Conservation (phyloP, 495 filamentous ascomycete species). For the Penicillium coprophilum region DNA sequence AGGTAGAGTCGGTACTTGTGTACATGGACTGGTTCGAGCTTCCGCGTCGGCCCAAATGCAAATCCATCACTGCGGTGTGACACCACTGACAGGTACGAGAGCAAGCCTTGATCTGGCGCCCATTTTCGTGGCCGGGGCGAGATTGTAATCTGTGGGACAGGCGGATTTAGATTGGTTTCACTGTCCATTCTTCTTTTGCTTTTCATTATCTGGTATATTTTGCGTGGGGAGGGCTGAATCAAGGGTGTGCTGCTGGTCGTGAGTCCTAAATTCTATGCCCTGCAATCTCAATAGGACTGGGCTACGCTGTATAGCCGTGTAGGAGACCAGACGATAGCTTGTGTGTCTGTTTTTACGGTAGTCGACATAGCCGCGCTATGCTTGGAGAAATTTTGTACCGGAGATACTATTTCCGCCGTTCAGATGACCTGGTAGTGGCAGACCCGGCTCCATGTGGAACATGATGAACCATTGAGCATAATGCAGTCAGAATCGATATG, state of each 20-base stretch:
- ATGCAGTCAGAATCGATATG: slow-evolving; percentile 6
- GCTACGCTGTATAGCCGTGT: background rate
- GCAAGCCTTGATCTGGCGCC: slow-evolving; percentile 20
- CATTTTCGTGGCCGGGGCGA: slow-evolving; percentile 14
- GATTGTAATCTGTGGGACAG: slow-evolving; percentile 26
- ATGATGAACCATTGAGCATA: slow-evolving; percentile 6
- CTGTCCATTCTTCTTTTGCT: background rate
- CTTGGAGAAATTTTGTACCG: background rate
- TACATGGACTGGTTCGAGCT: slow-evolving; percentile 18
- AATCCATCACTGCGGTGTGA: slow-evolving; percentile 28
- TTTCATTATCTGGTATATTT: background rate
- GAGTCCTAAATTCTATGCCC: background rate
- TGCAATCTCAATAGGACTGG: slow-evolving; percentile 5
- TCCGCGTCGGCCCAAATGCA: slow-evolving; percentile 21
- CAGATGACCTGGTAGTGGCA: slow-evolving; percentile 24
- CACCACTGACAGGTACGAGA: slow-evolving; percentile 24
- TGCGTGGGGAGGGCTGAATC: background rate
- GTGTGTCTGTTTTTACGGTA: background rate
- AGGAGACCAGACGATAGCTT: background rate
- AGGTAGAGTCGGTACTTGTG: background rate
- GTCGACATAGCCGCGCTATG: slow-evolving; percentile 24
- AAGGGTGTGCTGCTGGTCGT: background rate
- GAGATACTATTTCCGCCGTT: slow-evolving; percentile 14
- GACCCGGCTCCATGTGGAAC: slow-evolving; percentile 20
- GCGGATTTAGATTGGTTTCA: background rate